These are phyloP conservation scores for Yamadazyma atlantica DNA, from an alignment of 1,139 yeast species.

Conservation along the genomic window DNA sequence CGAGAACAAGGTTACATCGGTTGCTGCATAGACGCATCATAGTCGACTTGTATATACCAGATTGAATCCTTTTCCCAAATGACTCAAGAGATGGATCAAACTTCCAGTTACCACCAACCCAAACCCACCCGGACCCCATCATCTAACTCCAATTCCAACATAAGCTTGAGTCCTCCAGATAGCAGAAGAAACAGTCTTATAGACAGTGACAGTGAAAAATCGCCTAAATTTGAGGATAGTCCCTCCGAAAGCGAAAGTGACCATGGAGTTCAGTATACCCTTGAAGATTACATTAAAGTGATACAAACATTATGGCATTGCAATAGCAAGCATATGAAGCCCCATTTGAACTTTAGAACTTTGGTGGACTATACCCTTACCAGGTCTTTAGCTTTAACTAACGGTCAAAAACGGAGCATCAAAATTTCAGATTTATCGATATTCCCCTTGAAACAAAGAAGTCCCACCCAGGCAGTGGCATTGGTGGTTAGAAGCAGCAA, in stretches of 20 bases:
- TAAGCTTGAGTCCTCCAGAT: conserved; percentile 1
- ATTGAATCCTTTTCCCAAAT: no score
- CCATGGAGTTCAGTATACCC: conserved; percentile 12
- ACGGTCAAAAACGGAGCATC: conserved; percentile 25
- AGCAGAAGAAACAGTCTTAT: conserved; percentile 1
- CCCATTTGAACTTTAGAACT: conserved; percentile 26
- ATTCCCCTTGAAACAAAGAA: conserved; percentile 14
- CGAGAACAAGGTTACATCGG: neutral
- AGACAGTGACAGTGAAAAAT: neutral
- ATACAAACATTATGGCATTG: conserved; percentile 21
- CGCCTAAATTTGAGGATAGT: neutral
- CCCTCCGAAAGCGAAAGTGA: neutral
- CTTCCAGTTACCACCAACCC: no score
- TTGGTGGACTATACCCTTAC: conserved; percentile 28
- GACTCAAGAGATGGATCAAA: no score
- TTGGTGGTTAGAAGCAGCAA: conserved; percentile 10
- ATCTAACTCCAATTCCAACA: neutral
- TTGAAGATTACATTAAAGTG: conserved; percentile 23
- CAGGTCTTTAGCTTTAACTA: conserved; percentile 21
- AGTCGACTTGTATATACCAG: neutral
- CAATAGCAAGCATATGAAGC: conserved; percentile 17
- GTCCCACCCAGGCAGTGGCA: conserved; percentile 11
- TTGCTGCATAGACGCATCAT: neutral
- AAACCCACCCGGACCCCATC: conserved; percentile 1
- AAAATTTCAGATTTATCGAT: conserved; percentile 22